Conservation (phyloP, 2,329 filamentous ascomycete species). For the Colletotrichum sp. region DNA sequence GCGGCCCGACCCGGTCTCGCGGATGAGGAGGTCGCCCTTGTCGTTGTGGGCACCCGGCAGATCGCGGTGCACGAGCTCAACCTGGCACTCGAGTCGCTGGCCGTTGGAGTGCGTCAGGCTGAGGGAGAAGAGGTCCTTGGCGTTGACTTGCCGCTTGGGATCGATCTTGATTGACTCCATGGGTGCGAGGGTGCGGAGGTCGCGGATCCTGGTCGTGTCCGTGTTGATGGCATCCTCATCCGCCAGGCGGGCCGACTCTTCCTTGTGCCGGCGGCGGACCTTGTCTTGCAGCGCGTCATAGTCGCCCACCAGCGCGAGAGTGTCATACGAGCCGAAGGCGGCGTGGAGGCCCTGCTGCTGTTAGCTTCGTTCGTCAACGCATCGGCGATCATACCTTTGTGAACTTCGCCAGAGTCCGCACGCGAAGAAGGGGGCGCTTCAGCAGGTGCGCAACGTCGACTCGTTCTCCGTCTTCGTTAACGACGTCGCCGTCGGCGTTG, state of each 20-base stretch:
- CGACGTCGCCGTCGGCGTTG: constrained; percentile 69
- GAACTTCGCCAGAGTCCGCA: constrained; percentile 87
- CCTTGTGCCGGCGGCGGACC: constrained; percentile 67
- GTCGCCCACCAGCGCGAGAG: constrained; percentile 42
- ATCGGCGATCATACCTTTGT: constrained; percentile 63
- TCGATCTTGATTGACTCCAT: constrained; percentile 76
- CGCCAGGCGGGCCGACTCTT: constrained; percentile 74
- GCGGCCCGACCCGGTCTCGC: constrained; percentile 80
- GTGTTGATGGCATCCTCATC: constrained; percentile 88
- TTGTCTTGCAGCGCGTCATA: constrained; percentile 79
- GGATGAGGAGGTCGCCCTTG: constrained; percentile 86
- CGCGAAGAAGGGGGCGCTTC: constrained; percentile 83
- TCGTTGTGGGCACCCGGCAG: constrained; percentile 70
- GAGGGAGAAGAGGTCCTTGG: constrained; percentile 88
- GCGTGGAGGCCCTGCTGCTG: constrained; percentile 57
- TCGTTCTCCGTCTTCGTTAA: constrained; percentile 80
- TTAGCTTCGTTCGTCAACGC: neutral
- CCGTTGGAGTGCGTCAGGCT: constrained; percentile 87
- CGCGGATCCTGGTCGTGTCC: constrained; percentile 79
- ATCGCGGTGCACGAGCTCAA: constrained; percentile 87
- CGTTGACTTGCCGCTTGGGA: constrained; percentile 79
- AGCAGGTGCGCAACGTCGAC: constrained; percentile 94
- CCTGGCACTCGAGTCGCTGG: constrained; percentile 85
- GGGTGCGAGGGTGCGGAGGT: constrained; percentile 77
- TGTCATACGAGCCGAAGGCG: constrained; percentile 53